Percentiles rank a stretch among this genome's conserved stretches.
phyloP scores from a whole-genome alignment of 768 basidiomycete species.

The Phanerodontia chrysosporium region DNA sequence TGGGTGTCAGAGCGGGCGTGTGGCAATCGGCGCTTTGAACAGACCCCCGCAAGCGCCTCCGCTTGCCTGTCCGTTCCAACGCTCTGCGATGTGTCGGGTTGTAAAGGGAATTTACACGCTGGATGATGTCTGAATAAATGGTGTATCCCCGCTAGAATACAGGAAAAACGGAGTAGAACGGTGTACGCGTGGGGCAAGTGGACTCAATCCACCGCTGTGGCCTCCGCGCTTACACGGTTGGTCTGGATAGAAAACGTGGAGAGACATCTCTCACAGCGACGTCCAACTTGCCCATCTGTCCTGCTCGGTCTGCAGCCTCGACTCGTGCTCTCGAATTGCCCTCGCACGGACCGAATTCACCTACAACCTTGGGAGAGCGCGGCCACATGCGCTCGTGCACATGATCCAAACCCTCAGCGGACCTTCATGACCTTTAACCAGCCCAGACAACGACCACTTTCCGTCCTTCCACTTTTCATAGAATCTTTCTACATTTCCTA shows the following conservation, averaged over 20 bases:
- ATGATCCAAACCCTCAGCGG: not conserved
- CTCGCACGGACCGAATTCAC: not conserved
- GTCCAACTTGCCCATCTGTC: not conserved
- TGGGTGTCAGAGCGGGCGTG: not conserved
- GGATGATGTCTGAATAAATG: no score
- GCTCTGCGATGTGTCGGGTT: no score
- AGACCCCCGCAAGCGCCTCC: not conserved
- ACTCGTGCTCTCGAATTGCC: not conserved
- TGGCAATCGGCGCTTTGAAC: no score
- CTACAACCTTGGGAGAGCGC: not conserved
- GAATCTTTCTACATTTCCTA: constrained; percentile 3
- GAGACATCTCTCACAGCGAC: not conserved
- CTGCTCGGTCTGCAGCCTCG: not conserved
- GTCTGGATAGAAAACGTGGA: no score
- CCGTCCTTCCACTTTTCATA: constrained; percentile 6
- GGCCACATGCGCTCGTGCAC: constrained; percentile 2
- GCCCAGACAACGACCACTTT: not conserved
- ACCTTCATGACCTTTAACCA: not conserved
- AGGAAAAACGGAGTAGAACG: no score
- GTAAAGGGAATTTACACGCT: no score
- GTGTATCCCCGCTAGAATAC: no score
- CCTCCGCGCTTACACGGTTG: no score
- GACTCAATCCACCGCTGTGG: no score
- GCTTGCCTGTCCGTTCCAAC: no score
- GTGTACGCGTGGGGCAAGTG: no score